These are phyloP conservation scores for Neurospora pannonica DNA, from an alignment of 495 filamentous ascomycete species.

Conservation along the genomic window DNA sequence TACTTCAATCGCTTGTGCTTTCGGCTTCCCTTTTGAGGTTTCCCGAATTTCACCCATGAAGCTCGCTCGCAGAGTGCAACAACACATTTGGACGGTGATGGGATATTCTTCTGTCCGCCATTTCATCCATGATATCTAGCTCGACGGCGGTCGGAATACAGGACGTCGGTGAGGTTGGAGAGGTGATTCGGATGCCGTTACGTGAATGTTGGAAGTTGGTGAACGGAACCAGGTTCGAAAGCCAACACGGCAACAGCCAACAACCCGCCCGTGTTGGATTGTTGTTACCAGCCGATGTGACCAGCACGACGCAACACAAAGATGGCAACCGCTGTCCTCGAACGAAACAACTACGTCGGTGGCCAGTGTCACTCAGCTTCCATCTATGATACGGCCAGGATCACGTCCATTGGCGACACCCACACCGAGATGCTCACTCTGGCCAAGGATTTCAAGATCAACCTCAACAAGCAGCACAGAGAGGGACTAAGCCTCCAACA, in stretches of 20 bases:
- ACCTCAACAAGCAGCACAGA: conserved; percentile 36
- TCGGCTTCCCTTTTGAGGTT: not conserved
- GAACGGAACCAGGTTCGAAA: not conserved
- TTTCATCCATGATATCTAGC: not conserved
- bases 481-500: conserved; percentile 27
- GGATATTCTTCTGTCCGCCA: not conserved
- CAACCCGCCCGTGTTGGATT: not conserved
- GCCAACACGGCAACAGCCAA: not conserved
- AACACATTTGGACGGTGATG: not conserved
- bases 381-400: not conserved
- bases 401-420: conserved; percentile 32
- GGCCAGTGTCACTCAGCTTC: conserved; percentile 30
- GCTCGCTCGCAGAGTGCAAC: not conserved
- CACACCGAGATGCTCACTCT: conserved; percentile 32
- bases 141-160: not conserved
- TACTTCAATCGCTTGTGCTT: not conserved
- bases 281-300: not conserved
- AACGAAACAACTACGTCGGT: conserved; percentile 42
- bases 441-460: conserved; percentile 25
- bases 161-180: not conserved
- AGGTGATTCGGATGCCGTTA: not conserved
- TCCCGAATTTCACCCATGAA: not conserved
- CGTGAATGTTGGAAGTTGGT: not conserved
- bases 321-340: conserved; percentile 26
- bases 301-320: not conserved